These are phyloP conservation scores for Paraphaeosphaeria minitans DNA, from an alignment of 2,329 filamentous ascomycete genomes.

Conservation along the genomic window DNA sequence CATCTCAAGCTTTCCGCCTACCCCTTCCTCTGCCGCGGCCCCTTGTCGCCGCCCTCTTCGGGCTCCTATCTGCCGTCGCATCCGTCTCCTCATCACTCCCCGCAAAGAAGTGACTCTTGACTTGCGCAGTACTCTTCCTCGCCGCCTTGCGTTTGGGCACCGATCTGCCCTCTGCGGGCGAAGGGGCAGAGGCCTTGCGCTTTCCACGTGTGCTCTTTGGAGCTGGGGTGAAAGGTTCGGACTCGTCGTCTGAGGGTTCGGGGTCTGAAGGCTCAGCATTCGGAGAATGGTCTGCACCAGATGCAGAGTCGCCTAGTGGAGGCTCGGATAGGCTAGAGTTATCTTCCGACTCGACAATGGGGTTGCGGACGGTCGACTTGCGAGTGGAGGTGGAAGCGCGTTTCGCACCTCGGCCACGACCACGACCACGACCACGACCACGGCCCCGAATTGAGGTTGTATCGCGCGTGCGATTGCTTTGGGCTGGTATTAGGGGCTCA, in stretches of 20 bases:
- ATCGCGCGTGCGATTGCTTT: slow-evolving; percentile 5
- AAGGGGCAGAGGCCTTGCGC: slow-evolving; percentile 11
- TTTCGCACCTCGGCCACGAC: slow-evolving; percentile 21
- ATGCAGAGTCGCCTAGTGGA: slow-evolving; percentile 2
- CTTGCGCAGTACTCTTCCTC: slow-evolving; percentile 33
- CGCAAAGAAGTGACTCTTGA: slow-evolving; percentile 44
- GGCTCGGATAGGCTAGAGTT: slow-evolving; percentile 14
- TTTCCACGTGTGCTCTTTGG: background rate
- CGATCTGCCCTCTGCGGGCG: slow-evolving; percentile 18
- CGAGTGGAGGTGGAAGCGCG: slow-evolving; percentile 13
- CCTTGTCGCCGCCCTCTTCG: slow-evolving; percentile 19
- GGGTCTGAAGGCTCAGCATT: background rate
- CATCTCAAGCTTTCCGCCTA: background rate
- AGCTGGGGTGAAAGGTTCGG: slow-evolving; percentile 5
- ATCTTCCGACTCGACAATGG: slow-evolving; percentile 10
- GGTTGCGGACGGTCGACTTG: slow-evolving; percentile 2
- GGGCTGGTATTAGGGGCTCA: slow-evolving; percentile 2
- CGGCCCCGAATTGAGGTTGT: slow-evolving; percentile 14
- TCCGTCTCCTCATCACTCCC: slow-evolving; percentile 42
- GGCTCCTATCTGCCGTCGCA: slow-evolving; percentile 24
- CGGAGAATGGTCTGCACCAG: background rate
- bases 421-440: slow-evolving; percentile 24
- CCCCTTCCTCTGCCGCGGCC: slow-evolving; percentile 14
- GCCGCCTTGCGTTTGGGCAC: slow-evolving; percentile 33
- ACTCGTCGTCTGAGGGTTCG: background rate